These are phyloP conservation scores for Nannochloropsis salina DNA, from an alignment of 108 stramenopile genomes.

Conservation along the genomic window DNA sequence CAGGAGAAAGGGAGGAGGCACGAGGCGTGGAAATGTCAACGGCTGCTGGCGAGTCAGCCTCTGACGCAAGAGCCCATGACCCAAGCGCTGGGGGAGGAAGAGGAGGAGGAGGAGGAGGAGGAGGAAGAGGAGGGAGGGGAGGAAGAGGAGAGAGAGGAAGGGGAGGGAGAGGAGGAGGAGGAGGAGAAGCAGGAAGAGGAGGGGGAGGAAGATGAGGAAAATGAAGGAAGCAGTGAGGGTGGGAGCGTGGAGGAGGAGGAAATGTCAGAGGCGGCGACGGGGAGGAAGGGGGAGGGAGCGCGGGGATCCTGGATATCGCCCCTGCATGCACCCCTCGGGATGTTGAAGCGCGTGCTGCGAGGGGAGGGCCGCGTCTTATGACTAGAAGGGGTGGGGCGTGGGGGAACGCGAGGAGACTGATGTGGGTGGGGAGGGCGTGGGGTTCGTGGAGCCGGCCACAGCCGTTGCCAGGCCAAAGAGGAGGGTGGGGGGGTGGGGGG, in stretches of 20 bases:
- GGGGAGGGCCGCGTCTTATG: no score
- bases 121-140: background rate
- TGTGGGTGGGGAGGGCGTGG: no score
- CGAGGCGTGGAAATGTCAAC: background rate
- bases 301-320: background rate
- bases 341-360: constrained; percentile 8
- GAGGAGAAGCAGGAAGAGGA: background rate
- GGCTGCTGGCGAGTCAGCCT: background rate
- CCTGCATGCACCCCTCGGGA: background rate
- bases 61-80: background rate
- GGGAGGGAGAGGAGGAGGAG: background rate
- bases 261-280: background rate
- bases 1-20: background rate
- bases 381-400: no score
- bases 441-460: no score
- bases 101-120: background rate
- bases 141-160: background rate
- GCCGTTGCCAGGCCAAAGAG: no score
- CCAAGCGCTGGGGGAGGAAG: background rate
- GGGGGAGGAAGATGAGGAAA: background rate
- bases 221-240: background rate
- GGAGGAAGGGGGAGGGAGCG: background rate
- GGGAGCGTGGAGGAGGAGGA: background rate
- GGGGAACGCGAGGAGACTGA: no score
- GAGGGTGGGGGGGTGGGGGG: no score